Percentiles rank a stretch among this genome's conserved stretches.
phyloP scores from a whole-genome alignment of 805 yeast genomes.

The Myxozyma geophila region DNA sequence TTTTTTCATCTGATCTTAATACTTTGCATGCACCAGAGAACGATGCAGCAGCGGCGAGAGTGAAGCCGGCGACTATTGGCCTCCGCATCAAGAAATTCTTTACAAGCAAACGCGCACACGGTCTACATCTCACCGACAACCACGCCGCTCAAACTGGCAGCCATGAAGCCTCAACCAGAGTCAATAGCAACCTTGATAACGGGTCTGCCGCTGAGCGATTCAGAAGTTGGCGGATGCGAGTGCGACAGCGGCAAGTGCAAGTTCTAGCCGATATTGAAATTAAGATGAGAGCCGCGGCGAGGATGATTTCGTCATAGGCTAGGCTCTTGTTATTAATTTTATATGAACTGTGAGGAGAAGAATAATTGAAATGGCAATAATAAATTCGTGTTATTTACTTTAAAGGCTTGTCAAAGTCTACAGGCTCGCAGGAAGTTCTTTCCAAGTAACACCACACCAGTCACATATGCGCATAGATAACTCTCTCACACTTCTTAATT shows the following conservation, averaged over 20 bases:
- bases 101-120: not conserved
- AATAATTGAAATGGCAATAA: not conserved
- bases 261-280: not conserved
- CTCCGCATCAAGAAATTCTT: not conserved
- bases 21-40: not conserved
- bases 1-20: not conserved
- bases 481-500: slow-evolving; percentile 61
- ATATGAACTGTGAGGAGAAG: too few relatives aligned
- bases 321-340: too few relatives aligned
- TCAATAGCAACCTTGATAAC: not conserved
- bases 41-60: not conserved
- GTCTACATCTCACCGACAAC: not conserved
- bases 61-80: not conserved
- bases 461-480: slow-evolving; percentile 67
- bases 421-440: slow-evolving; percentile 59
- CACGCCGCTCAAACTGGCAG: not conserved
- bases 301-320: not conserved
- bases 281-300: not conserved
- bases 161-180: too few relatives aligned
- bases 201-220: not conserved
- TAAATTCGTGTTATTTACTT: not conserved
- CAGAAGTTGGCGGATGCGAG: not conserved
- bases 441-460: slow-evolving; percentile 75
- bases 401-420: slow-evolving; percentile 35
- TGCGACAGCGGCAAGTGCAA: not conserved